Conservation (phyloP, 2,329 filamentous ascomycete species). For the Trichoderma sp. region DNA sequence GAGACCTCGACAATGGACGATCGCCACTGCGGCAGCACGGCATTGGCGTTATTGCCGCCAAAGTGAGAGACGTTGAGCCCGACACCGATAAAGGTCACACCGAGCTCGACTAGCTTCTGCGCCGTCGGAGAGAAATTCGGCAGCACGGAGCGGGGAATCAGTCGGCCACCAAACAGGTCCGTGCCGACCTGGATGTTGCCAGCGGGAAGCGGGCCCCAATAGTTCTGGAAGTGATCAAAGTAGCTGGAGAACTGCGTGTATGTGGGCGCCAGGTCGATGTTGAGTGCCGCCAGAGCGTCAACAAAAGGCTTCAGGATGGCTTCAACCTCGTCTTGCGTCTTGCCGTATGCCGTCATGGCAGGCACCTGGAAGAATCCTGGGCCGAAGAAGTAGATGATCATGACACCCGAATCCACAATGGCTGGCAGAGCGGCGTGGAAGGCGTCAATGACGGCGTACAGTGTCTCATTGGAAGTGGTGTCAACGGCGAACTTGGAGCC, state of each 20-base stretch:
- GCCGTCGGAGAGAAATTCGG: slow-evolving; percentile 22
- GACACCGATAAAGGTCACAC: slow-evolving; percentile 28
- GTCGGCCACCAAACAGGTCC: slow-evolving; percentile 39
- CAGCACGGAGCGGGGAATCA: slow-evolving; percentile 39
- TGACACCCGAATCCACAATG: slow-evolving; percentile 48
- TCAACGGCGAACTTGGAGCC: slow-evolving; percentile 29
- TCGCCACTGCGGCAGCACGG: slow-evolving; percentile 44
- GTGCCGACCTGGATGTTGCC: slow-evolving; percentile 34
- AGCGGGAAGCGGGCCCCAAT: slow-evolving; percentile 36
- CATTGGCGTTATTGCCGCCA: slow-evolving; percentile 26
- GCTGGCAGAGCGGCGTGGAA: slow-evolving; percentile 29
- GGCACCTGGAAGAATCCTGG: slow-evolving; percentile 42
- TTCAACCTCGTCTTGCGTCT: slow-evolving; percentile 38
- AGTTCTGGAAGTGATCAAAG: slow-evolving; percentile 29
- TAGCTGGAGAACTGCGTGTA: slow-evolving; percentile 31
- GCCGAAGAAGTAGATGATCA: slow-evolving; percentile 44
- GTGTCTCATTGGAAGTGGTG: not conserved
- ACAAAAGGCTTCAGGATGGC: slow-evolving; percentile 43
- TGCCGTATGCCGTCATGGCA: slow-evolving; percentile 45
- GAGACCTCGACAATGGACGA: slow-evolving; percentile 33
- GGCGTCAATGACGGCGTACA: slow-evolving; percentile 23
- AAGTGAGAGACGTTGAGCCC: slow-evolving; percentile 1
- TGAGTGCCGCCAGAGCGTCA: slow-evolving; percentile 24
- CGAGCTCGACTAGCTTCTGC: slow-evolving; percentile 30
- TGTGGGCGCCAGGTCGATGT: slow-evolving; percentile 29